Base-by-base conservation (phyloP, 495 filamentous ascomycete genomes). In the Friedmanniomyces endolithicus region DNA sequence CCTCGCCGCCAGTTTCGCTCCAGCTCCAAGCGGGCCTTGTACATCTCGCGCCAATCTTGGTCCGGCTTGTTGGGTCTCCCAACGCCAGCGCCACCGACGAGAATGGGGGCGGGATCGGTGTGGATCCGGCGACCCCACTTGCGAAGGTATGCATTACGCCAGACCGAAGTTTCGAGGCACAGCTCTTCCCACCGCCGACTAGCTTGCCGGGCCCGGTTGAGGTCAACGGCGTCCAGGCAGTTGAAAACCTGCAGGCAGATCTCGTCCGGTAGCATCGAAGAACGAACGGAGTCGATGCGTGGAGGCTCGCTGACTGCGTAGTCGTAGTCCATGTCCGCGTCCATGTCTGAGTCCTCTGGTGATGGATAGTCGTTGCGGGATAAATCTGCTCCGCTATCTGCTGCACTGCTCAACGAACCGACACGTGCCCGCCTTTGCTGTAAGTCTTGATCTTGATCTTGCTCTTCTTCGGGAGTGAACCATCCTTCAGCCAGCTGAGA, bases 41-140 rank as follows among this genome's bases (percentile, higher is more conserved):
- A 94, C 70, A 95, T 86, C 52, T 79, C 76, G 72, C 88, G 88
- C 90, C 90, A 98, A 63, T 95, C 78, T 51, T 82, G 79, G 52
- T 76, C 69, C 6, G 72, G 70, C 22, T 65, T 55, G 25, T 54
- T 52, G 9, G 67, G 56, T 61, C 77, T 75, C 6, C 79, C 78
- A 44, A 78, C 54, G 9, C 79, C 81, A 0, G 56, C 45, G 55
- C 68, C 56, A 40, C 69, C 63, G 44, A 68, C 62, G 44, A 58
- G 58, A 29, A 68, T 56, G 29, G 67, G 69, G 74, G 73, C 50
- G 63, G 67, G 58, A 73, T 73, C 44, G 64, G 70, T 63, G 76
- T 63, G 37, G 67, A 59, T 52, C 68, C 75, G 74, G 59, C 59
- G 62, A 34, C 61, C 50, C 54, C 84, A 87, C 59, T 82, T 77